These are phyloP conservation scores for Biscutella laevigata DNA, from an alignment of 441 rosid genomes.

Conservation along the genomic window DNA sequence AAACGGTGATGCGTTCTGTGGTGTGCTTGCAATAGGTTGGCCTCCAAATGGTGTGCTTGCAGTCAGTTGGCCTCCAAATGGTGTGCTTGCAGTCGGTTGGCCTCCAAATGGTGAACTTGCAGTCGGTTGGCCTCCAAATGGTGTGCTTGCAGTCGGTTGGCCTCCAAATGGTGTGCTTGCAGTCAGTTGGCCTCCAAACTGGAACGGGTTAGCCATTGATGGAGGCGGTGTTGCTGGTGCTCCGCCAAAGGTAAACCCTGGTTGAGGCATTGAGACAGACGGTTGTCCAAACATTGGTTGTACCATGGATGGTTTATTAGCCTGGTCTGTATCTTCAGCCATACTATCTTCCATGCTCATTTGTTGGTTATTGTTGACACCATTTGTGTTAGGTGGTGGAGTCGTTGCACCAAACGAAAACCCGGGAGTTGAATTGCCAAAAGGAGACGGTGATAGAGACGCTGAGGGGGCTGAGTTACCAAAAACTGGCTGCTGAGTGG, in stretches of 20 bases:
- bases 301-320: slow-evolving; percentile 33
- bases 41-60: no score
- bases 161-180: no score
- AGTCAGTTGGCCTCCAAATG: no score
- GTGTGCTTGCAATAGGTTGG: slow-evolving; percentile 22
- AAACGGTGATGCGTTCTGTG: slow-evolving; percentile 49
- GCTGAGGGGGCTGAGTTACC: slow-evolving; percentile 31
- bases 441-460: slow-evolving; percentile 33
- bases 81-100: no score
- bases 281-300: slow-evolving; percentile 45
- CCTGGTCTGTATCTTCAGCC: slow-evolving; percentile 83
- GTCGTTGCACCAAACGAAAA: slow-evolving; percentile 45
- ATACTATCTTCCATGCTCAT: slow-evolving; percentile 90
- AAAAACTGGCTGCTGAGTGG: slow-evolving; percentile 40
- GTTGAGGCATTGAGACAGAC: slow-evolving; percentile 27
- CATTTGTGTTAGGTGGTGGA: slow-evolving; percentile 20
- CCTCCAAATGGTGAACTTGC: no score
- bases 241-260: slow-evolving; percentile 19
- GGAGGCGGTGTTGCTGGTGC: slow-evolving; percentile 26
- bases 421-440: slow-evolving; percentile 37
- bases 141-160: no score
- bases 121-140: no score
- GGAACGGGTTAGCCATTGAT: slow-evolving; percentile 47
- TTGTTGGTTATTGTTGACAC: slow-evolving; percentile 51
- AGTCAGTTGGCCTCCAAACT: slow-evolving; percentile 58